Evolutionary conservation across 2,329 filamentous ascomycete genomes (phyloP).

Genomic region (Hypoxylon rubiginosum): DNA sequence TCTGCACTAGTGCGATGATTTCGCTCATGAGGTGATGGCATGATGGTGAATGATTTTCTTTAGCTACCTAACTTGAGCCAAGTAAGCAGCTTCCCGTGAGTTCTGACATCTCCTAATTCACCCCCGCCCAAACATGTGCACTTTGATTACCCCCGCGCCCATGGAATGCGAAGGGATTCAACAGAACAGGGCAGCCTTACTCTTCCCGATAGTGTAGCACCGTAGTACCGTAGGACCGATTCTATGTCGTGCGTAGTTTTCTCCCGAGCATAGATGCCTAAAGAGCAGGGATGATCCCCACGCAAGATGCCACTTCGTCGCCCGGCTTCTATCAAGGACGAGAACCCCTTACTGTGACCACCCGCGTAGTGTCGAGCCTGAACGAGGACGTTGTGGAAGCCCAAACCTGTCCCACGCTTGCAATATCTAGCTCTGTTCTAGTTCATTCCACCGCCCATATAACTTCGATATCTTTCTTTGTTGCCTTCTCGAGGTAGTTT

Average conservation of each 20-base stretch:
- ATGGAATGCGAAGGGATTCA: background rate
- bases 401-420: slow-evolving; percentile 1
- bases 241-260: slow-evolving; percentile 33
- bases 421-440: background rate
- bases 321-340: slow-evolving; percentile 36
- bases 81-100: slow-evolving; percentile 21
- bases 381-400: slow-evolving; percentile 4
- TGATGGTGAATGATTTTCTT: slow-evolving; percentile 6
- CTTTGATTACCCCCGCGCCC: slow-evolving; percentile 1
- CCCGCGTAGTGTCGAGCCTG: slow-evolving; percentile 24
- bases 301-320: slow-evolving; percentile 24
- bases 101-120: background rate
- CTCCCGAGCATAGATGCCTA: slow-evolving; percentile 36
- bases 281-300: slow-evolving; percentile 36
- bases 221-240: slow-evolving; percentile 26
- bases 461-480: background rate
- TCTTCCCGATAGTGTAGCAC: slow-evolving; percentile 33
- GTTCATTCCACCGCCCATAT: slow-evolving; percentile 2
- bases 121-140: background rate
- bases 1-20: slow-evolving; percentile 8
- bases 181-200: slow-evolving; percentile 9
- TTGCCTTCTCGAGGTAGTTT: slow-evolving; percentile 1
- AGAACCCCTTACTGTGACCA: slow-evolving; percentile 31
- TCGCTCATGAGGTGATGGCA: slow-evolving; percentile 14
- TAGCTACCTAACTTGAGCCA: slow-evolving; percentile 5